A percentile compares a stretch with the other conserved stretches of the same genome.
These are phyloP conservation scores for Scortechinia acanthostroma DNA, from an alignment of 2,329 filamentous ascomycete species.

Conservation along the genomic window DNA sequence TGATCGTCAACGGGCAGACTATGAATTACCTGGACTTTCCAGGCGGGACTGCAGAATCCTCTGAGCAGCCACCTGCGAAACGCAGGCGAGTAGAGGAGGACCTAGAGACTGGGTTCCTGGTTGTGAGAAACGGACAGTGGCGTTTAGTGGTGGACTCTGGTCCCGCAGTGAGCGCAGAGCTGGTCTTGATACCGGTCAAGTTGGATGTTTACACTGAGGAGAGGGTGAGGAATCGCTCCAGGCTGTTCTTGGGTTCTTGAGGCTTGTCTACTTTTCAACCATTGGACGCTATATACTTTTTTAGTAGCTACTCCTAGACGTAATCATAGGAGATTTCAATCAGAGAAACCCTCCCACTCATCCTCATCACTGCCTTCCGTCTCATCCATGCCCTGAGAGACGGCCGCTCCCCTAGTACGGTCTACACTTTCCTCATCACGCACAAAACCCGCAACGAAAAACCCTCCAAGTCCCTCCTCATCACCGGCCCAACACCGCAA, in stretches of 20 bases:
- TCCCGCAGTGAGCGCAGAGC: not conserved
- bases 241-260: not conserved
- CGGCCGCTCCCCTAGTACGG: not conserved
- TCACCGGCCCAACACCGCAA: constrained; percentile 49
- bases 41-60: not conserved
- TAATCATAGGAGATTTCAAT: constrained; percentile 3
- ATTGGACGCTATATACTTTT: no score
- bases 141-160: not conserved
- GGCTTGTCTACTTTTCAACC: no score
- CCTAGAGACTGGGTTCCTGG: not conserved
- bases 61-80: not conserved
- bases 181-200: not conserved
- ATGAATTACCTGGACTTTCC: not conserved
- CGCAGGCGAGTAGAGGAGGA: not conserved
- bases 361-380: constrained; percentile 13
- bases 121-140: not conserved
- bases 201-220: not conserved
- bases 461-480: constrained; percentile 54
- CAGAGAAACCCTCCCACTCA: constrained; percentile 30
- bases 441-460: constrained; percentile 56
- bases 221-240: not conserved
- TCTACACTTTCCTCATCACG: constrained; percentile 21
- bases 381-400: constrained; percentile 1
- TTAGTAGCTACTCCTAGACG: no score
- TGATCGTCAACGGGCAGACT: not conserved